A percentile compares a stretch with the other conserved stretches of the same genome.
These are phyloP conservation scores for Ananas comosus DNA, from an alignment of 176 grass and related monocot genomes.

Conservation along the genomic window DNA sequence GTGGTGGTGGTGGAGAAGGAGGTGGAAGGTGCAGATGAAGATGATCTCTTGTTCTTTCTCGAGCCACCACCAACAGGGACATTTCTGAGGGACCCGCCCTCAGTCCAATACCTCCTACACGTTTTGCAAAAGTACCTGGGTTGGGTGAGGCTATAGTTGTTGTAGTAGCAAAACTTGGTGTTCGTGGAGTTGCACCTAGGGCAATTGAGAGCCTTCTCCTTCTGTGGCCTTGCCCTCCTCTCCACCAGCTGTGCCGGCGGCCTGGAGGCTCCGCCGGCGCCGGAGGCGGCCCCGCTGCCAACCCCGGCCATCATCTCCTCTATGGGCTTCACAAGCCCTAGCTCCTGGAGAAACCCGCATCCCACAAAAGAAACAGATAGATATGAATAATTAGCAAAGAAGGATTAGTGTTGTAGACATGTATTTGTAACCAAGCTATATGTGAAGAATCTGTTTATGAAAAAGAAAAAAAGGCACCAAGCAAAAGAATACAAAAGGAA, in stretches of 20 bases:
- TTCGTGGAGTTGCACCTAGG: conserved; percentile 80
- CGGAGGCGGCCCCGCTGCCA: not conserved
- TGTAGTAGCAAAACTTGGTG: conserved; percentile 33
- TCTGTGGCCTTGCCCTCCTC: conserved; percentile 49
- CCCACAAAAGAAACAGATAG: not conserved
- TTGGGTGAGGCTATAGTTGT: conserved; percentile 48
- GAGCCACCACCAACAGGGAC: conserved; percentile 96
- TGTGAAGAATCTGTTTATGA: not conserved
- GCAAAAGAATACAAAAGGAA: not conserved
- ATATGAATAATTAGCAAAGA: not conserved
- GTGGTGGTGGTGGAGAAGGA: conserved; percentile 25
- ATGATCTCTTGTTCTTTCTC: conserved; percentile 86
- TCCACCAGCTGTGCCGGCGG: conserved; percentile 7
- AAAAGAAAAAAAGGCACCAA: not conserved
- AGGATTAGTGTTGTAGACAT: not conserved
- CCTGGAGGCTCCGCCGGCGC: not conserved
- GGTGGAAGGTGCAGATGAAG: conserved; percentile 30
- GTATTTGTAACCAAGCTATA: not conserved
- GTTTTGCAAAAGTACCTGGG: conserved; percentile 99
- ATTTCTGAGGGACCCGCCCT: conserved; percentile 82
- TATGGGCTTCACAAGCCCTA: conserved; percentile 3
- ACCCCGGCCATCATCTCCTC: not conserved
- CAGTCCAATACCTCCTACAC: conserved; percentile 94
- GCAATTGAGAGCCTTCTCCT: conserved; percentile 75
- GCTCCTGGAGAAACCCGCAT: not conserved